Base-by-base conservation (phyloP, 768 basidiomycete species). In the Thelephora ganbajun region DNA sequence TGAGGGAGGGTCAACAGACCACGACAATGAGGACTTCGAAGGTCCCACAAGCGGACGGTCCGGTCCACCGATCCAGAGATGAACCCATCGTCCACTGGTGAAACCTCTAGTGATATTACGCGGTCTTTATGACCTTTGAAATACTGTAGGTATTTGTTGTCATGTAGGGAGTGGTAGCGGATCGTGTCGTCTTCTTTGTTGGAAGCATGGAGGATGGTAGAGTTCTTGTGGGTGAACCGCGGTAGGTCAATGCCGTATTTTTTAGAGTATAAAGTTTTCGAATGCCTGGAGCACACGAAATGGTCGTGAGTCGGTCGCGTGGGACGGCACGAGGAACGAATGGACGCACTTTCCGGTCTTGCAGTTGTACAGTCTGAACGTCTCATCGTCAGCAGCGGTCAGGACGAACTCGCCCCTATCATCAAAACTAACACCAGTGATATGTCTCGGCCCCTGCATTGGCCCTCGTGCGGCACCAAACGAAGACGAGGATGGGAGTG, bases 241-340 rank as follows among this genome's bases (percentile, higher is more conserved):
- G 92, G 89, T 16, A 93, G 74, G 63, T 94, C 89, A 41, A 92
- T 84, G 1, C 96, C 96, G 62, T 98, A 99, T 63, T 99, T 99
- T 65, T 93, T 92, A 0, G 93, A 97, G 56, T 83, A 77, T 2
- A 92, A 64, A 1, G 80, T 82, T 63, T 88, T 92, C 33, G 76
- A 56, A 45, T 74, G 73, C 70, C 93, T 87, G 55, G 50, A 52
- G 48, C 14, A 41, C 19, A 37, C 36, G 5, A 14, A 13, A 37
- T 16, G 39, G 16, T 9, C 12, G 14, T 9, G 11, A 47, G n/a
- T 35, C 35, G 46, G 52, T 57, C 56, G 64, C 61, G 63, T 59
- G 52, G 53, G 47, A 45, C 16, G 12, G n/a, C 45, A 35, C 52
- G 50, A 30, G 48, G 48, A 45, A 46, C 48, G 43, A 45, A 58